Base-by-base conservation (phyloP, 2,329 filamentous ascomycete species). In the Penicillium sp. region DNA sequence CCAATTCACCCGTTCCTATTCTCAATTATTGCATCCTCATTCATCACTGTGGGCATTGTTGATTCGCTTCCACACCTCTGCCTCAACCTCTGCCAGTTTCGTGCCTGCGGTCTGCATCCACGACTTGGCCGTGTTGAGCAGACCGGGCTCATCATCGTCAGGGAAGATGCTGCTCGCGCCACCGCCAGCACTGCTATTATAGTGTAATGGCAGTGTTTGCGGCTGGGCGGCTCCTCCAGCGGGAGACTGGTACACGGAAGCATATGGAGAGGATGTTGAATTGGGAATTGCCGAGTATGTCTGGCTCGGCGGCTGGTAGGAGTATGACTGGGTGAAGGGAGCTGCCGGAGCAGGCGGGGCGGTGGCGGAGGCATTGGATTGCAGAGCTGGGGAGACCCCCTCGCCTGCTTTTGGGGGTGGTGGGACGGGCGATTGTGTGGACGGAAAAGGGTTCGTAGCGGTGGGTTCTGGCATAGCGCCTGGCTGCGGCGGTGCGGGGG, bases 61-160 rank as follows among this genome's bases (percentile, higher is more conserved):
- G 36, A 75, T 67, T 45, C 62, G 60, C 59, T 58, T 71, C 72
- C 72, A 75, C 31, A 71, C 66, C 57, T 67, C 67, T 39, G 67
- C 65, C 55, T 74, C 71, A 30, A 68, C 64, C 56, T 73, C 64
- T 7, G 60, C 66, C 39, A 71, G 47, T 41, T 69, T 69, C 33
- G 50, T 56, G 4, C 69, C 70, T 14, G 66, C 69, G 33, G 45
- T 59, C 26, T 54, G 57, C 41, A 68, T 58, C 68, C 70, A 74
- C 6, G 61, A 60, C 51, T 66, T 72, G 1, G 71, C 67, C 4
- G 58, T 61, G 20, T 60, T 61, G 53, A 68, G 32, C 53, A 52
- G 63, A 42, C 63, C 51, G 53, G 64, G 66, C 50, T 67, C 47
- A 48, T 55, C 50, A 11, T 56, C 28, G 1, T 30, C 50, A 0